Base-by-base conservation (phyloP, 306 rosid genomes). In the Oxytropis ochrocephala region DNA sequence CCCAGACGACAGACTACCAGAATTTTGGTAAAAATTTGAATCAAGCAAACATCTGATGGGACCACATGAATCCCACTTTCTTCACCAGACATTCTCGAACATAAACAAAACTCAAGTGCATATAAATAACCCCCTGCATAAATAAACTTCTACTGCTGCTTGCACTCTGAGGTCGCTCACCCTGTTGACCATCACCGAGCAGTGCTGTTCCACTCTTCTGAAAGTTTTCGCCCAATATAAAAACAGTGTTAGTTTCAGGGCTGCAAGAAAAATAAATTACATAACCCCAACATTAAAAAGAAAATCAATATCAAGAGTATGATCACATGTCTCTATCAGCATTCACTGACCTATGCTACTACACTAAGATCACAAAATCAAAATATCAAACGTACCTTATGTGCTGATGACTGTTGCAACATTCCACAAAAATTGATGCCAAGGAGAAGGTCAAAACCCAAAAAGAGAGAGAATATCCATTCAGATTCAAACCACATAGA, bases 161-260 rank as follows among this genome's bases (percentile, higher is more conserved):
- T 89, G 96, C 98, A 92, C 72, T 89, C 98, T 12, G 96, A 49
- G 98, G 98, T 35, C 88, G 79, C 88, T 89, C 96, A 2, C 92
- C 92, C 44, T 61, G 80, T 73, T 71, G 85, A 56, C 80, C 93
- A 14, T 74, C 78, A 8, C 57, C 90, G 8, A 32, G 72, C 38
- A 27, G 81, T 47, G 88, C 78, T 76, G 75, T 79, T 73, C 81
- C 92, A 63, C 84, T 18, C 85, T 92, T 92, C 95, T 89, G 85
- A 72, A 68, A 39, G 53, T 43, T 21, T 63, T 51, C 9, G 27
- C 10, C 14, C 9, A n/a, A 56, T 27, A 24, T 41, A 14, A 13
- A 16, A 56, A 16, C 24, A 27, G n/a, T 6, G 47, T 30, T 30
- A 50, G 33, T 57, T 58, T 19, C 41, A 16, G 6, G 27, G 60